A percentile compares a stretch with the other conserved stretches of the same genome.
Evolutionary conservation across 2,329 filamentous ascomycete genomes (phyloP).

Genomic region (Alternaria rosae): DNA sequence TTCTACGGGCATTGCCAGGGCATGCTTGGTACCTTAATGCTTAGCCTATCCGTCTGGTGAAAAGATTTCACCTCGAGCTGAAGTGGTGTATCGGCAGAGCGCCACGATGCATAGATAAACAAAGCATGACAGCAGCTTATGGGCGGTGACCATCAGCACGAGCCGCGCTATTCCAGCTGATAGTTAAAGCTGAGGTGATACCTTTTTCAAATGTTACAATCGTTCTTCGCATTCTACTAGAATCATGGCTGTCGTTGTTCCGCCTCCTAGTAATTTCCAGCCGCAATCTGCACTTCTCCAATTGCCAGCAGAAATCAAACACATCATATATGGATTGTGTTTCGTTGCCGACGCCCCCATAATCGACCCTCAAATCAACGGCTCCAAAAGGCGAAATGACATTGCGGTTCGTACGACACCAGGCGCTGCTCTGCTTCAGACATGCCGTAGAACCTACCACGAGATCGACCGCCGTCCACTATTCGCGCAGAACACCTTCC

Average conservation of each 20-base stretch:
- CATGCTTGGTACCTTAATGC: background rate
- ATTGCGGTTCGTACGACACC: constrained; percentile 7
- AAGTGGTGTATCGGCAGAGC: background rate
- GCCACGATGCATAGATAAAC: constrained; percentile 9
- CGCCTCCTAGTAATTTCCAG: constrained; percentile 33
- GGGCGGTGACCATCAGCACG: constrained; percentile 3
- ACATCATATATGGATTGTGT: constrained; percentile 40
- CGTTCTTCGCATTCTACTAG: background rate
- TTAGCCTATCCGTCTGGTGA: background rate
- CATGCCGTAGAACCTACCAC: constrained; percentile 46
- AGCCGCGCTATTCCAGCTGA: background rate
- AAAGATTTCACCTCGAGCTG: constrained; percentile 3
- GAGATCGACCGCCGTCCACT: constrained; percentile 43
- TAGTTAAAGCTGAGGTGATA: constrained; percentile 4
- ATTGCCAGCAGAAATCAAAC: constrained; percentile 47
- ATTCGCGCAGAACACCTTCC: constrained; percentile 46
- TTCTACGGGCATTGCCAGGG: background rate
- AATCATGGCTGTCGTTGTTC: constrained; percentile 16
- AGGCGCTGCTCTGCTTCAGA: constrained; percentile 44
- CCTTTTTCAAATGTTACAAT: background rate
- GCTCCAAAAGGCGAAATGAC: background rate
- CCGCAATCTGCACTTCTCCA: constrained; percentile 41
- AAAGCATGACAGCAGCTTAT: background rate
- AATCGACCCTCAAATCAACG: constrained; percentile 28
- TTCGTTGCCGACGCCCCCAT: constrained; percentile 37